phyloP scores from a whole-genome alignment of 1,284 basidiomycete genomes.

The Trichosporon faecale region DNA sequence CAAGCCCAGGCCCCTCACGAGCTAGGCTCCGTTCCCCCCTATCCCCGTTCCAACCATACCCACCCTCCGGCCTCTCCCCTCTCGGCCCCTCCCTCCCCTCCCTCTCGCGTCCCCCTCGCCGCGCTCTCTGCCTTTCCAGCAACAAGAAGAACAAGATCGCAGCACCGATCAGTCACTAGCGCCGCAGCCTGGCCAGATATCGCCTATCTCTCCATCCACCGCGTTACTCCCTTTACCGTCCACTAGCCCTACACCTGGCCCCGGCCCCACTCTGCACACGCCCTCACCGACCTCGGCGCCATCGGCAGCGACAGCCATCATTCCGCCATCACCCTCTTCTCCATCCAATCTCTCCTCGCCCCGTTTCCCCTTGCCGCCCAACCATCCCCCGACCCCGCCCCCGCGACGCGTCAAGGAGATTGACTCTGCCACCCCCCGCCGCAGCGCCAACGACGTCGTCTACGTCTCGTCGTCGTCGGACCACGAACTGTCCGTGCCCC shows the following conservation, averaged over 20 bases:
- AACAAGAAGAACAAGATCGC: not conserved
- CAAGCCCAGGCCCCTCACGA: not conserved
- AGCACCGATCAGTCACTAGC: not conserved
- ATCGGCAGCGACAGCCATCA: conserved; percentile 3
- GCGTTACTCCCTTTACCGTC: not conserved
- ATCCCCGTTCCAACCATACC: conserved; percentile 2
- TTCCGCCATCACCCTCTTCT: not conserved
- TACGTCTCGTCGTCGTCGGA: conserved; percentile 32
- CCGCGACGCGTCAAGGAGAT: conserved; percentile 5
- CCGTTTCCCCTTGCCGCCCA: not conserved
- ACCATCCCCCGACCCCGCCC: conserved; percentile 2
- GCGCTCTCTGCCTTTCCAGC: conserved; percentile 6
- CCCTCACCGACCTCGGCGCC: not conserved
- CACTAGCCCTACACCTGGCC: not conserved
- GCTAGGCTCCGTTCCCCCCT: conserved; percentile 3
- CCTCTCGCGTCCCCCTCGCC: conserved; percentile 2
- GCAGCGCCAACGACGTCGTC: conserved; percentile 34
- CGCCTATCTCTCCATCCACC: not conserved
- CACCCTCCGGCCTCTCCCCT: conserved; percentile 8
- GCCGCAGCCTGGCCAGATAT: not conserved
- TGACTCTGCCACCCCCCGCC: conserved; percentile 17
- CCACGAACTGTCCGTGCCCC: not conserved
- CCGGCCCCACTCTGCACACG: not conserved
- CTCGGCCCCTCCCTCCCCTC: conserved; percentile 6
- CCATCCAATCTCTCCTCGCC: not conserved